Evolutionary conservation across 2,329 filamentous ascomycete genomes (phyloP).

Genomic region (Cordyceps farinosa): DNA sequence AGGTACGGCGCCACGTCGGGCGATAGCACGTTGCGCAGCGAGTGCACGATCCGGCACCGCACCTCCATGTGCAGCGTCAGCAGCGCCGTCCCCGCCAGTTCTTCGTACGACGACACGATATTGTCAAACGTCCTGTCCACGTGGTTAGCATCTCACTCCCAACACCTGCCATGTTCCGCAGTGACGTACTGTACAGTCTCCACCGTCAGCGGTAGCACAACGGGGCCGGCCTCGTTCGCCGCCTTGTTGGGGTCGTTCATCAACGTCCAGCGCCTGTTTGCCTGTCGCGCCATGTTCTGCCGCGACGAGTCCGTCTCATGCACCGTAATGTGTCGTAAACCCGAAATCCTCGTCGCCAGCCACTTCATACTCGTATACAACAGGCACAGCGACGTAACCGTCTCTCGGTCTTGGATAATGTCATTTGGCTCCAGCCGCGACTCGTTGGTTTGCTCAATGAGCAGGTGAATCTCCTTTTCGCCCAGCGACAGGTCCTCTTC

Average conservation of each 20-base stretch:
- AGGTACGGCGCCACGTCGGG: constrained; percentile 59
- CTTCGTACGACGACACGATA: constrained; percentile 77
- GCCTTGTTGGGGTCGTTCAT: constrained; percentile 61
- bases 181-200: constrained; percentile 72
- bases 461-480: constrained; percentile 57
- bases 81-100: constrained; percentile 74
- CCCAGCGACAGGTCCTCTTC: constrained; percentile 52
- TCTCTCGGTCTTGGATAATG: constrained; percentile 85
- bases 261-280: constrained; percentile 78
- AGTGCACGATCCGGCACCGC: constrained; percentile 78
- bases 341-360: constrained; percentile 78
- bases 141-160: background rate
- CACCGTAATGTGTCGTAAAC: constrained; percentile 76
- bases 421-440: constrained; percentile 69
- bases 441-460: constrained; percentile 57
- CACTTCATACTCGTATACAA: constrained; percentile 98
- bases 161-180: background rate
- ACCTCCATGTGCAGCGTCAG: constrained; percentile 86
- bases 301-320: constrained; percentile 65
- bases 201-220: constrained; percentile 82
- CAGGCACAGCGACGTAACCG: constrained; percentile 77
- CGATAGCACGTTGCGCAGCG: constrained; percentile 63
- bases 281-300: constrained; percentile 49
- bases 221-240: constrained; percentile 59
- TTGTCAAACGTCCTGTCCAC: constrained; percentile 70